Conservation (phyloP, 805 yeast genomes). For the Yamadazyma insecticola region DNA sequence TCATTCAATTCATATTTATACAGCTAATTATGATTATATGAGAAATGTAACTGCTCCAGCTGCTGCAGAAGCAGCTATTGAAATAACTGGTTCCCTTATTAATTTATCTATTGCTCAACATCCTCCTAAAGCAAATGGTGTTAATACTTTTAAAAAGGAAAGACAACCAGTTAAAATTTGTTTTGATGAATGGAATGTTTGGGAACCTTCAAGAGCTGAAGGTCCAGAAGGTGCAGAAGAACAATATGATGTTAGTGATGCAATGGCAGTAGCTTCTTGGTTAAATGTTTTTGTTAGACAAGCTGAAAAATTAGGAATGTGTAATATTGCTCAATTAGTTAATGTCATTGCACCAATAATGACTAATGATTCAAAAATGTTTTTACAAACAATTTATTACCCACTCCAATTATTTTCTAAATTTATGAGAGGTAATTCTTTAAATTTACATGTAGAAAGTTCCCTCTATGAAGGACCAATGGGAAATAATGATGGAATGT, state of each 20-base stretch:
- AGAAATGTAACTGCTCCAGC: constrained; percentile 23
- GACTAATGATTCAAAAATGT: constrained; percentile 19
- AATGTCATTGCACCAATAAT: constrained; percentile 33
- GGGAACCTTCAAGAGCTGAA: constrained; percentile 28
- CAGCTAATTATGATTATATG: constrained; percentile 18
- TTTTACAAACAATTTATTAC: constrained; percentile 25
- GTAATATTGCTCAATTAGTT: constrained; percentile 29
- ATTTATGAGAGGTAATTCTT: constrained; percentile 25
- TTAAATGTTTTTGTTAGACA: constrained; percentile 28
- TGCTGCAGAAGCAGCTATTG: constrained; percentile 28
- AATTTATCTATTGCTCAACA: constrained; percentile 22
- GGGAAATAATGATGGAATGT: constrained; percentile 14
- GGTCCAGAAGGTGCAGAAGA: constrained; percentile 28
- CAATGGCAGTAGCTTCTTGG: constrained; percentile 31
- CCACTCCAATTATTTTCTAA: constrained; percentile 23
- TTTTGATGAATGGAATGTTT: constrained; percentile 34
- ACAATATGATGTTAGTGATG: constrained; percentile 24
- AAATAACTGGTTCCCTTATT: constrained; percentile 19
- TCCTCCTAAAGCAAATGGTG: constrained; percentile 10
- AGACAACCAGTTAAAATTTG: constrained; percentile 19
- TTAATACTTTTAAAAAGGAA: constrained; percentile 1
- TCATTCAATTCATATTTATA: constrained; percentile 29
- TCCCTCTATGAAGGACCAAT: constrained; percentile 21
- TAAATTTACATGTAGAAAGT: constrained; percentile 23
- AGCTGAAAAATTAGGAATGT: constrained; percentile 24